Base-by-base conservation (phyloP, 1,139 yeast species). In the Suhomyces coccinellae region DNA sequence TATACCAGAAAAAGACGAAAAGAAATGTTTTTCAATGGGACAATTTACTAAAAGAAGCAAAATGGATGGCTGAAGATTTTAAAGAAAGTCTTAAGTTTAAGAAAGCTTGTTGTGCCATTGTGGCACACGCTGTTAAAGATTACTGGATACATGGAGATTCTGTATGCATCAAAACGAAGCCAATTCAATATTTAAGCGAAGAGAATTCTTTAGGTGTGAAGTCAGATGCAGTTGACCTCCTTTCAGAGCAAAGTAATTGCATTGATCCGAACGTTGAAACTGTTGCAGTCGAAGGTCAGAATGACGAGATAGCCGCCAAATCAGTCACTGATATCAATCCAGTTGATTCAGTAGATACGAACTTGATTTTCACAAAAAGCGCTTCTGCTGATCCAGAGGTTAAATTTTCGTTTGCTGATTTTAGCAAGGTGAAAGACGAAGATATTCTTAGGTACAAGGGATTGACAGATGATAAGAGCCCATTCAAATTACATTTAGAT, bases 61-160 rank as follows among this genome's bases (percentile, higher is more conserved):
- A 80, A 52, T 90, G 97, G 97, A 75, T 90, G 83, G 80, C 90
- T 7, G 75, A 78, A 6, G 97, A 90, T 60, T 85, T 85, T 56
- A 79, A 75, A 47, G 96, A 90, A 60, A 84, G 81, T 32, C 61
- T 80, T 16, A 85, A 86, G 59, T 80, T 76, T 57, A 87, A 85
- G 60, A 69, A 81, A 49, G 86, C 90, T 0, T 78, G 85, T 45
- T 86, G 95, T 59, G 77, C 80, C 11, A 73, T 76, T 36, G 69
- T 91, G 28, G 85, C 97, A 0, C 82, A 80, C 47, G 86, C 91
- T 0, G 77, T 91, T 0, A 67, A 69, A 51, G 96, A 89, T 48
- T 90, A 82, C 57, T 90, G 96, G 95, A 68, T 58, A 1, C 78
- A 77, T 53, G 97, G 97, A 1, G 82, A 82, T 55, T 76, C 72